Base-by-base conservation (phyloP, 140 eudicot genomes). In the Oenanthe javanica region DNA sequence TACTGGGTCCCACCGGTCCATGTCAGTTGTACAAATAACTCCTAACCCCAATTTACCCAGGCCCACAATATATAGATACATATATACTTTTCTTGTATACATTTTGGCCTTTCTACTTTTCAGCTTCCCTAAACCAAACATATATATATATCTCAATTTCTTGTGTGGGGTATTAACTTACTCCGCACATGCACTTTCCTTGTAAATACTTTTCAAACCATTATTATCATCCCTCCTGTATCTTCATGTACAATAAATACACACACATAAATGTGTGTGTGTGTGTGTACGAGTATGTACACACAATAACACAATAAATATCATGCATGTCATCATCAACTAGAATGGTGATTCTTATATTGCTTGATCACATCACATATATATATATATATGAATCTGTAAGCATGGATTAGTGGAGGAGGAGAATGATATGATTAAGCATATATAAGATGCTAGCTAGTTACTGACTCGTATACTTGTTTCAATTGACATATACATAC, bases 61-160 rank as follows among this genome's bases (percentile, higher is more conserved):
- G 31, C 31, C 31, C 31, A 50, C 55, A 50, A 50, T 50, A 48
- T 9, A 48, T n/a, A 5, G 0, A 6, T 6, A 19, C 48, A 5
- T 4, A 21, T 13, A 12, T 5, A 61, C 80, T 74, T 85, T 57
- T 77, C 27, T 75, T 63, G 14, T 63, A 63, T n/a, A 0, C 13
- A 11, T 1, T 21, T 48, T 23, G 13, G 11, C n/a, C 15, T 6
- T 63, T 38, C 50, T 59, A 75, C 81, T 75, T 75, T 79, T 84
- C 80, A 77, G 69, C 31, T 77, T 19, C 80, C 80, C 59, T 36
- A 31, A 51, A 77, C 80, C 80, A 77, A 77, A 77, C 55, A 74
- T 74, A 31, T 31, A 31, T 31, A 31, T 31, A 31, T 31, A 4
- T 19, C 46, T 14, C 66, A 25, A 51, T 27, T 49, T 51, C 77